These are phyloP conservation scores for Xylariomycetidae sp. DNA, from an alignment of 2,329 filamentous ascomycete genomes.

Conservation along the genomic window DNA sequence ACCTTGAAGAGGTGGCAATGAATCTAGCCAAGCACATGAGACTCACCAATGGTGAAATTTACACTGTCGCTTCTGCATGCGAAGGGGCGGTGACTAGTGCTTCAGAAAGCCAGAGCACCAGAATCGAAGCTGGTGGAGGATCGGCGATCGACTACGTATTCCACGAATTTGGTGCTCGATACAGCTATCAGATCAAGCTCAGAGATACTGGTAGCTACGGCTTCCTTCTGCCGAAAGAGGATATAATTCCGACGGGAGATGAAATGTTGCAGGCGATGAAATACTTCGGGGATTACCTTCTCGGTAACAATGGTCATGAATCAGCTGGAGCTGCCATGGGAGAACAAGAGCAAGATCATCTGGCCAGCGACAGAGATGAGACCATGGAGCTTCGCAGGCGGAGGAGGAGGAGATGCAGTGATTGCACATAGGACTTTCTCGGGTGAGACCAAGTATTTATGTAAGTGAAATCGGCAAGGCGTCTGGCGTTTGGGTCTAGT, in stretches of 20 bases:
- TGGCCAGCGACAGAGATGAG: slow-evolving; percentile 4
- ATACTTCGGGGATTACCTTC: slow-evolving; percentile 76
- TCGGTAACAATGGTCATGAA: slow-evolving; percentile 66
- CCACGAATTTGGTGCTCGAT: slow-evolving; percentile 74
- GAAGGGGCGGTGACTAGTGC: slow-evolving; percentile 61
- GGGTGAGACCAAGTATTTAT: no score
- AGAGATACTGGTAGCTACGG: slow-evolving; percentile 92
- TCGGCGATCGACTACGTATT: slow-evolving; percentile 95
- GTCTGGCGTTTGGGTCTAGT: no score
- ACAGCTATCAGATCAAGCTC: slow-evolving; percentile 91
- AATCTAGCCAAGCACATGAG: slow-evolving; percentile 88
- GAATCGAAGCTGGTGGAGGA: slow-evolving; percentile 71
- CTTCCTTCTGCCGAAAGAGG: slow-evolving; percentile 79
- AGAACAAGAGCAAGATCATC: not conserved
- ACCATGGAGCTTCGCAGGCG: slow-evolving; percentile 17
- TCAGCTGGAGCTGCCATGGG: slow-evolving; percentile 20
- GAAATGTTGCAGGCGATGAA: slow-evolving; percentile 80
- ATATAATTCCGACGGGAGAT: slow-evolving; percentile 85
- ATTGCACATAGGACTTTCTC: no score
- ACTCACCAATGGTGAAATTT: slow-evolving; percentile 68
- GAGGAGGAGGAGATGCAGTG: slow-evolving; percentile 9
- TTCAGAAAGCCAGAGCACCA: slow-evolving; percentile 30
- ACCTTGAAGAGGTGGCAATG: slow-evolving; percentile 82
- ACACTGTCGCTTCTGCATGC: slow-evolving; percentile 79
- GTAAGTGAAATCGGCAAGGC: no score